Conservation (phyloP, 352 stramenopile species). For the Globisporangium megalacanthum region DNA sequence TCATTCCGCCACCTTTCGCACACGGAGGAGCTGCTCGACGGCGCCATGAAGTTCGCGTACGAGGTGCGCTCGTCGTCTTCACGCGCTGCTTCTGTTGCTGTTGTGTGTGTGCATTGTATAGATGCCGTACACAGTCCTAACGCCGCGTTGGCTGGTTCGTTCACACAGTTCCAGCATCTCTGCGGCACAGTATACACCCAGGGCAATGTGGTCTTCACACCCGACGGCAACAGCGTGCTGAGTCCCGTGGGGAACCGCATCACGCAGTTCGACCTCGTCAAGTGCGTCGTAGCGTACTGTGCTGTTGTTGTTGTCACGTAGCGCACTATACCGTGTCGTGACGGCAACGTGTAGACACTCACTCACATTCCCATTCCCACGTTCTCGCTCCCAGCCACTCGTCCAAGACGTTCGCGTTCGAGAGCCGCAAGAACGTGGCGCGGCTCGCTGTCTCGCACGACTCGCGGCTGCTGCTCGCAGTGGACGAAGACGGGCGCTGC, state of each 20-base stretch:
- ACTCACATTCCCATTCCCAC: background rate
- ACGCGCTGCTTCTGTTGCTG: background rate
- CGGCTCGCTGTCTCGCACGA: slow-evolving; percentile 85
- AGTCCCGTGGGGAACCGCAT: slow-evolving; percentile 93
- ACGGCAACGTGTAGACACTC: background rate
- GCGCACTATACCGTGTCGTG: no score
- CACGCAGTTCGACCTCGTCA: slow-evolving; percentile 92
- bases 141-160: background rate
- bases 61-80: slow-evolving; percentile 28
- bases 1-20: slow-evolving; percentile 2
- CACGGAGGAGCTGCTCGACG: slow-evolving; percentile 1
- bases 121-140: background rate
- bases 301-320: background rate
- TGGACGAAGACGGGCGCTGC: slow-evolving; percentile 89
- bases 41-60: slow-evolving; percentile 86
- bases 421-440: slow-evolving; percentile 88
- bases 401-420: slow-evolving; percentile 88
- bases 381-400: slow-evolving; percentile 47
- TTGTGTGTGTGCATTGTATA: background rate
- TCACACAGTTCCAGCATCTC: slow-evolving; percentile 89
- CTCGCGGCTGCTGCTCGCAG: slow-evolving; percentile 82
- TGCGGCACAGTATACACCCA: slow-evolving; percentile 92
- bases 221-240: slow-evolving; percentile 89
- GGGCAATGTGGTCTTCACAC: slow-evolving; percentile 92
- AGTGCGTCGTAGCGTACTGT: slow-evolving; percentile 41